Base-by-base conservation (phyloP, 768 basidiomycete species). In the Rhizopogon sp. region DNA sequence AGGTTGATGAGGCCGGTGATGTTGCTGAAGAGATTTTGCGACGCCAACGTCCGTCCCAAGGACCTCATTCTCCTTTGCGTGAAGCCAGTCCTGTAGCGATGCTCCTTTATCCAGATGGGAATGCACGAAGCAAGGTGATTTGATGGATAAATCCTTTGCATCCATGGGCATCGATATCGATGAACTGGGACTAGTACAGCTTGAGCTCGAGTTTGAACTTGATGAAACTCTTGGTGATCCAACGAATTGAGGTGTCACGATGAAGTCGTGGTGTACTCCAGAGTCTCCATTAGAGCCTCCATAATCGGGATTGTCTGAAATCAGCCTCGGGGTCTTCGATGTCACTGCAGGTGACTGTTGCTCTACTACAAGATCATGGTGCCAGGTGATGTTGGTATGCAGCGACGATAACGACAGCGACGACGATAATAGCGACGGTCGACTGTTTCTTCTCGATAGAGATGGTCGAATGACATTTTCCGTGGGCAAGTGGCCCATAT, bases 101-200 rank as follows among this genome's bases (percentile, higher is more conserved):
- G 84, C 85, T 41, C 83, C 84, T 63, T 87, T 85, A 69, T 96
- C 90, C 46, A 98, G 87, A 60, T 90, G 83, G 0, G 90, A 93
- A 74, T 98, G 94, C 39, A 98, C 85, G 70, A 94, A 96, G 66
- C 93, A 97, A 9, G 94, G 94, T 0, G 91, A 93, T 43, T 78
- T 74, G 3, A 22, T 47, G 8, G 66, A 62, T 2, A 58, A n/a
- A 39, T 56, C 56, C 13, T 59, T 60, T 2, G 66, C 25, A 50
- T 71, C 56, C 64, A 71, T 70, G 1, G 58, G 53, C 46, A 58
- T 55, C 54, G 68, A 59, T 61, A 65, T 59, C 56, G 61, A 58
- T 41, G 68, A 58, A 50, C 59, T 69, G 16, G 68, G 47, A 44
- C 44, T 50, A 25, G 25, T 25, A 20, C 11, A 46, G 28, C 22